Evolutionary conservation across 2,329 filamentous ascomycete genomes (phyloP).

Genomic region (Microsporum canis): DNA sequence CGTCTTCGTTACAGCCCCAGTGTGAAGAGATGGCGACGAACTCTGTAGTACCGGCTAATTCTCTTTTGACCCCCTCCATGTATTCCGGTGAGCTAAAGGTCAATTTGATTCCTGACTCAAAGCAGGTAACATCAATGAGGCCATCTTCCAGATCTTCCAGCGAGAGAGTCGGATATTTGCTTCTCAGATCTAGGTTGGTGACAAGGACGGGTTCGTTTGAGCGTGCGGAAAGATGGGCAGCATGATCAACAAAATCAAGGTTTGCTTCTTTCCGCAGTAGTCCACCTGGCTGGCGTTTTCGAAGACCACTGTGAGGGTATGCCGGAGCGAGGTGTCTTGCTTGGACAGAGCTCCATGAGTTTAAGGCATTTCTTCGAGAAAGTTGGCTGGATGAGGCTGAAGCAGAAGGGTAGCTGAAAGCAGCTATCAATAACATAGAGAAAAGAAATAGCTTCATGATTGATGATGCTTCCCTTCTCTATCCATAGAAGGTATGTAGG

Average conservation of each 20-base stretch:
- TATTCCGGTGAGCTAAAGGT: slow-evolving; percentile 6
- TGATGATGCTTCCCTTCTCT: not conserved
- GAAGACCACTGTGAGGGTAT: not conserved
- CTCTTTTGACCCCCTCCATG: not conserved
- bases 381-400: not conserved
- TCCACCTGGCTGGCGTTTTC: not conserved
- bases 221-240: not conserved
- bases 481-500: not conserved
- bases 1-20: slow-evolving; percentile 14
- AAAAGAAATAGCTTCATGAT: not conserved
- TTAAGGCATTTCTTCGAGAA: not conserved
- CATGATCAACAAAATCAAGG: slow-evolving; percentile 10
- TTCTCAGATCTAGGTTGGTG: slow-evolving; percentile 2
- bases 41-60: slow-evolving; percentile 5
- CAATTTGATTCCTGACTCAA: slow-evolving; percentile 8
- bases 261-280: slow-evolving; percentile 5
- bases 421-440: not conserved
- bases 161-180: slow-evolving; percentile 4
- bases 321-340: slow-evolving; percentile 7
- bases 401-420: not conserved
- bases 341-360: not conserved
- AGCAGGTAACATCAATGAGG: slow-evolving; percentile 3
- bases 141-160: slow-evolving; percentile 8
- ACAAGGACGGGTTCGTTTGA: not conserved
- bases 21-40: slow-evolving; percentile 17